Percentiles rank a stretch among this genome's conserved stretches.
Evolutionary conservation across 2,329 filamentous ascomycete species (phyloP).

Genomic region (Sporothrix humicola): DNA sequence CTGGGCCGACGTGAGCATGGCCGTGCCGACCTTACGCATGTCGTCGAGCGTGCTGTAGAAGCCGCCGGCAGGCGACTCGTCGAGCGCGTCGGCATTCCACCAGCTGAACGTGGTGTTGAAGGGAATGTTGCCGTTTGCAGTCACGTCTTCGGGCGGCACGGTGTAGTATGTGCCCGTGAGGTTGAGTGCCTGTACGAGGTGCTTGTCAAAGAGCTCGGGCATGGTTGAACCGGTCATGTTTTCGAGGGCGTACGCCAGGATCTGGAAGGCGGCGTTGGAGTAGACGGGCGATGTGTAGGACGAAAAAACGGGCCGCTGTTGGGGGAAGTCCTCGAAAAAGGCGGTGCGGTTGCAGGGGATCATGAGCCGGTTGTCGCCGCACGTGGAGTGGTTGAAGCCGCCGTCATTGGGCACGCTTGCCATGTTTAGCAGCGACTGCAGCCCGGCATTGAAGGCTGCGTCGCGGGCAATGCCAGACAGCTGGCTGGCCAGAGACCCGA

Average conservation of each 20-base stretch:
- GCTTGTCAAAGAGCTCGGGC: slow-evolving; percentile 41
- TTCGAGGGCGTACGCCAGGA: slow-evolving; percentile 49
- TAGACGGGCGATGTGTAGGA: slow-evolving; percentile 46
- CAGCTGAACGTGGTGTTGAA: slow-evolving; percentile 36
- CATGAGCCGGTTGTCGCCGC: slow-evolving; percentile 22
- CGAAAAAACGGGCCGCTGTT: slow-evolving; percentile 45
- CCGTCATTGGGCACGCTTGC: slow-evolving; percentile 7
- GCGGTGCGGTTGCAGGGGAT: slow-evolving; percentile 27
- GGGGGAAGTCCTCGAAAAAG: slow-evolving; percentile 41
- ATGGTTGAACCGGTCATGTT: slow-evolving; percentile 47
- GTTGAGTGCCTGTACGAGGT: slow-evolving; percentile 44
- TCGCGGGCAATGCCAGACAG: slow-evolving; percentile 36
- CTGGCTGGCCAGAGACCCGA: slow-evolving; percentile 40
- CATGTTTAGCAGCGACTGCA: slow-evolving; percentile 2
- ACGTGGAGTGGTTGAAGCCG: slow-evolving; percentile 26
- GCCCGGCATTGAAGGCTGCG: slow-evolving; percentile 27
- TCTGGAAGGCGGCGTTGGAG: slow-evolving; percentile 47
- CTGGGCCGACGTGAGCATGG: slow-evolving; percentile 51
- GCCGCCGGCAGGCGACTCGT: slow-evolving; percentile 37
- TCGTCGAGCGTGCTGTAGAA: slow-evolving; percentile 42
- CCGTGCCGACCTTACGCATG: slow-evolving; percentile 50
- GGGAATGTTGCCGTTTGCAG: slow-evolving; percentile 37
- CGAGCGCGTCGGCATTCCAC: slow-evolving; percentile 42
- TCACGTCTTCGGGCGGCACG: slow-evolving; percentile 36
- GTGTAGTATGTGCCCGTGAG: slow-evolving; percentile 43